These are phyloP conservation scores for Huntiella savannae DNA, from an alignment of 2,329 filamentous ascomycete genomes.

Conservation along the genomic window DNA sequence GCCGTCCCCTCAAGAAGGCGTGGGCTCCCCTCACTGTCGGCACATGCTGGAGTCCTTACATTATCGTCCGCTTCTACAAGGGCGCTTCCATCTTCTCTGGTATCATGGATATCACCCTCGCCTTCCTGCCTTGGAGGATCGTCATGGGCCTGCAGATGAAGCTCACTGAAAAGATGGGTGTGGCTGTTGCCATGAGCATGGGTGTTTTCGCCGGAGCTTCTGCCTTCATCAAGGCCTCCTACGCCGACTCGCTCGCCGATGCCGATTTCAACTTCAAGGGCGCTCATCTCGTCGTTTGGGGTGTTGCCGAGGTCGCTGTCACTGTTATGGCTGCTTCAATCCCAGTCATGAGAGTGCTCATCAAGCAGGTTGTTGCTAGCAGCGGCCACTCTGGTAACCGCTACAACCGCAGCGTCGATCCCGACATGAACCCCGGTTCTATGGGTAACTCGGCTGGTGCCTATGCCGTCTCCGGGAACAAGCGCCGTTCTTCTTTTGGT, in stretches of 20 bases:
- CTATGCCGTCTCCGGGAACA: slow-evolving; percentile 2
- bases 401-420: slow-evolving; percentile 9
- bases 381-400: slow-evolving; percentile 3
- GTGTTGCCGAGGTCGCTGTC: slow-evolving; percentile 11
- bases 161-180: slow-evolving; percentile 15
- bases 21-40: slow-evolving; percentile 14
- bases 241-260: not conserved
- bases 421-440: not conserved
- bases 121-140: slow-evolving; percentile 15
- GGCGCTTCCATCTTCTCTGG: slow-evolving; percentile 11
- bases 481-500: slow-evolving; percentile 9
- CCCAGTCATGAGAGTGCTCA: slow-evolving; percentile 14
- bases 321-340: slow-evolving; percentile 15
- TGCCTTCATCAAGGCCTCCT: slow-evolving; percentile 7
- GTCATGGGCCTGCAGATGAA: slow-evolving; percentile 16
- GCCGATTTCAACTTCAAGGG: slow-evolving; percentile 8
- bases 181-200: slow-evolving; percentile 15
- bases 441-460: slow-evolving; percentile 7
- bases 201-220: slow-evolving; percentile 13
- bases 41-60: slow-evolving; percentile 14
- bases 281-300: slow-evolving; percentile 12
- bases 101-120: slow-evolving; percentile 13
- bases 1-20: slow-evolving; percentile 15
- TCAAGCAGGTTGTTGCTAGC: slow-evolving; percentile 12
- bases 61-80: slow-evolving; percentile 7